Evolutionary conservation across 2,329 filamentous ascomycete species (phyloP).

Genomic region (Diaporthe citrichinensis): DNA sequence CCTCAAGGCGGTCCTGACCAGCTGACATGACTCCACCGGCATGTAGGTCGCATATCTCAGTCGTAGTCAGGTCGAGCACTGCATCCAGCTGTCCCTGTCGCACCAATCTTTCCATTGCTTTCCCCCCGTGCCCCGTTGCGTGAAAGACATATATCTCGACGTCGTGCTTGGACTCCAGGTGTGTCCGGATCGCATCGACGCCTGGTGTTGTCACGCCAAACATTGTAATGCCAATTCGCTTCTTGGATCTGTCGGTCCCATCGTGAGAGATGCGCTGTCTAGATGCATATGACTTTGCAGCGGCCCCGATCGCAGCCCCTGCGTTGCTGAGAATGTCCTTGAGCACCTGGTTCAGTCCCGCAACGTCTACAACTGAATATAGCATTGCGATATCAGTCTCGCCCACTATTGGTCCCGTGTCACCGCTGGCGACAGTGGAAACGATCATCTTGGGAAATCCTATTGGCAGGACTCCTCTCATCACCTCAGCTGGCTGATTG

Average conservation of each 20-base stretch:
- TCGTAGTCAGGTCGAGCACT: slow-evolving; percentile 79
- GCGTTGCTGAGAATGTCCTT: slow-evolving; percentile 73
- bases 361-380: slow-evolving; percentile 80
- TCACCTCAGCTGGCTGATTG: slow-evolving; percentile 62
- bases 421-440: slow-evolving; percentile 77
- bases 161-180: slow-evolving; percentile 60
- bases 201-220: slow-evolving; percentile 81
- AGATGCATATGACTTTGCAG: slow-evolving; percentile 62
- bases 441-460: slow-evolving; percentile 80
- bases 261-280: slow-evolving; percentile 30
- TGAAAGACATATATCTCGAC: slow-evolving; percentile 74
- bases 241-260: slow-evolving; percentile 43
- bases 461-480: slow-evolving; percentile 72
- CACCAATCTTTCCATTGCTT: slow-evolving; percentile 77
- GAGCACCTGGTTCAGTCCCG: slow-evolving; percentile 74
- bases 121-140: slow-evolving; percentile 77
- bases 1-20: slow-evolving; percentile 68
- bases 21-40: slow-evolving; percentile 75
- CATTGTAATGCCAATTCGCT: slow-evolving; percentile 77
- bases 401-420: slow-evolving; percentile 74
- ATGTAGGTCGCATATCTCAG: slow-evolving; percentile 75
- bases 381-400: slow-evolving; percentile 79
- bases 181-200: slow-evolving; percentile 67
- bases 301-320: slow-evolving; percentile 71
- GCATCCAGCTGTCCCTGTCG: slow-evolving; percentile 71